These are phyloP conservation scores for Ilex asprella DNA, from an alignment of 257 asterid species.

Conservation along the genomic window DNA sequence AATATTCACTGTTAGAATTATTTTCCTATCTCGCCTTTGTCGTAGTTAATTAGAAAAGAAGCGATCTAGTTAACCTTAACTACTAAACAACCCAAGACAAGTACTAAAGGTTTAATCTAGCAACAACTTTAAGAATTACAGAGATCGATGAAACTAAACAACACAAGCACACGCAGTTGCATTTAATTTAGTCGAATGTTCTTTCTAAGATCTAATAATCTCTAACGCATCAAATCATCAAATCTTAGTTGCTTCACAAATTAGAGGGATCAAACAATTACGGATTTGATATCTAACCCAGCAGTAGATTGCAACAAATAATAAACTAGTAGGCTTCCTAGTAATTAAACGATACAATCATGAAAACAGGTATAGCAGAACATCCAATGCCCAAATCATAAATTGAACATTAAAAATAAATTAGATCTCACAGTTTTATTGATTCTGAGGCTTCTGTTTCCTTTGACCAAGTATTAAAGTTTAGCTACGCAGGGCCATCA, in stretches of 20 bases:
- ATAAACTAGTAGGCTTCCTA: slow-evolving; percentile 2
- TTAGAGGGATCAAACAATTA: no score
- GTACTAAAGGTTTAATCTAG: not conserved
- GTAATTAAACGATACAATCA: not conserved
- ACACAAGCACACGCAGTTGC: not conserved
- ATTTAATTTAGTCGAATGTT: not conserved
- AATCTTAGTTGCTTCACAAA: slow-evolving; percentile 6
- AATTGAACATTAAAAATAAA: not conserved
- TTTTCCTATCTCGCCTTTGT: not conserved
- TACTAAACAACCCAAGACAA: slow-evolving; percentile 1
- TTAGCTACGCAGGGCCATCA: not conserved
- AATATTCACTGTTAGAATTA: not conserved
- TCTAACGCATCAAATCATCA: not conserved
- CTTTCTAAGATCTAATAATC: slow-evolving; percentile 2
- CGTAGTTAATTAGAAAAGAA: slow-evolving; percentile 4
- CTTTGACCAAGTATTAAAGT: not conserved
- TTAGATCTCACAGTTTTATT: slow-evolving; percentile 1
- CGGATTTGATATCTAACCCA: no score
- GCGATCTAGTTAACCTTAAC: slow-evolving; percentile 1
- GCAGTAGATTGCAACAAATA: no score
- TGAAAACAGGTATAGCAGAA: slow-evolving; percentile 1
- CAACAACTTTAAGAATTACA: slow-evolving; percentile 1
- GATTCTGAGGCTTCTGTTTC: slow-evolving; percentile 1
- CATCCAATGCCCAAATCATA: not conserved
- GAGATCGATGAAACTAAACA: slow-evolving; percentile 3